Evolutionary conservation across 768 basidiomycete species (phyloP).

Genomic region (Mycena rosella): DNA sequence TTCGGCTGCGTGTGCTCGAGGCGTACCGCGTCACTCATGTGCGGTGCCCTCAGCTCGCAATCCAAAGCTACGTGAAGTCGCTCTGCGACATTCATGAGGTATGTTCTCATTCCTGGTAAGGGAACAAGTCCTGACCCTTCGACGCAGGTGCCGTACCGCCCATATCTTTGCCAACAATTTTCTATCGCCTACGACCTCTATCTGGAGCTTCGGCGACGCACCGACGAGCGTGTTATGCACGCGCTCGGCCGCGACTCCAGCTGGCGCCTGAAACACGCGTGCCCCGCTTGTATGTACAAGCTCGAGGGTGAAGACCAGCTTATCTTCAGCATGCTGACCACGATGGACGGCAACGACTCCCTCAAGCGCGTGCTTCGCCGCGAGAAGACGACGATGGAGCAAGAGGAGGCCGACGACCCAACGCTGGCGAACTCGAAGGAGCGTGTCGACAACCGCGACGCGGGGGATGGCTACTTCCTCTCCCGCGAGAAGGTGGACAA

Average conservation of each 20-base stretch:
- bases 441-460: slow-evolving; percentile 21
- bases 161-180: slow-evolving; percentile 23
- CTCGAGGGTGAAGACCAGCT: slow-evolving; percentile 39
- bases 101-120: too few species aligned
- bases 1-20: slow-evolving; percentile 27
- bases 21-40: slow-evolving; percentile 21
- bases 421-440: slow-evolving; percentile 16
- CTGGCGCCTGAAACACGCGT: slow-evolving; percentile 41
- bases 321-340: slow-evolving; percentile 32
- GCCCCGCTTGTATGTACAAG: slow-evolving; percentile 43
- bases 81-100: too few species aligned
- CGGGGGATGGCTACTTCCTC: slow-evolving; percentile 22
- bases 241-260: slow-evolving; percentile 20
- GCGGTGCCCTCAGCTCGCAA: background rate
- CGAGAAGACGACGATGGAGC: background rate
- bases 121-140: background rate
- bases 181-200: slow-evolving; percentile 38
- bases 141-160: slow-evolving; percentile 12
- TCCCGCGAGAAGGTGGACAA: slow-evolving; percentile 30
- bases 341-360: slow-evolving; percentile 45
- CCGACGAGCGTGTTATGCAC: slow-evolving; percentile 18
- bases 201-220: slow-evolving; percentile 23
- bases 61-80: too few species aligned
- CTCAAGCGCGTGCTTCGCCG: slow-evolving; percentile 30
- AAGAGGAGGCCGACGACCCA: slow-evolving; percentile 13